Evolutionary conservation across 345 rosid species (phyloP).

Genomic region (Combretum micranthum): DNA sequence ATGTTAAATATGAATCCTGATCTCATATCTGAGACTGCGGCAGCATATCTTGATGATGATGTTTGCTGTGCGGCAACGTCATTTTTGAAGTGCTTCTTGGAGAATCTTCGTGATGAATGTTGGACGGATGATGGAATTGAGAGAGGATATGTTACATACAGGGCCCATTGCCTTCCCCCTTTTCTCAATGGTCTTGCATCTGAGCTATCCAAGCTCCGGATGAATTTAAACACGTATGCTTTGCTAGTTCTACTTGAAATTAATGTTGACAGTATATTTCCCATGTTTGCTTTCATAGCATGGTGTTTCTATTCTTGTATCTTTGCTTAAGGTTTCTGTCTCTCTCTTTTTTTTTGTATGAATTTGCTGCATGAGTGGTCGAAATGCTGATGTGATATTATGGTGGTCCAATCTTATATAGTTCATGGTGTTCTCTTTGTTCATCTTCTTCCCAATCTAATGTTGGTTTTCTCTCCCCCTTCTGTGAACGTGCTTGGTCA

Average conservation of each 20-base stretch:
- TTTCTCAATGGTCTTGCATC: constrained; percentile 77
- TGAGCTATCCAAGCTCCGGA: constrained; percentile 83
- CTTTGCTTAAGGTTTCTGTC: constrained; percentile 83
- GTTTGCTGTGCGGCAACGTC: constrained; percentile 89
- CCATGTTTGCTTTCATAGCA: constrained; percentile 75
- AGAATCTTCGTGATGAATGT: constrained; percentile 71
- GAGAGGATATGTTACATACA: constrained; percentile 56
- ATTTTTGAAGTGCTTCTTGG: constrained; percentile 85
- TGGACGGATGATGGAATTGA: constrained; percentile 79
- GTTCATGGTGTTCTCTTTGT: no score
- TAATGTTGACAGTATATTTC: constrained; percentile 83
- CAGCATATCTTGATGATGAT: constrained; percentile 77
- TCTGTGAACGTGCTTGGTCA: no score
- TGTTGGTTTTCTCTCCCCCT: no score
- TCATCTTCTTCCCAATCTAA: no score
- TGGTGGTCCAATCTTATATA: no score
- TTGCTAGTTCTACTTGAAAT: constrained; percentile 73
- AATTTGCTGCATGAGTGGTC: no score
- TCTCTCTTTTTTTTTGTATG: no score
- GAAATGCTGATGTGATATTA: no score
- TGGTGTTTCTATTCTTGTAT: constrained; percentile 68
- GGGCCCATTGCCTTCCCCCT: constrained; percentile 68
- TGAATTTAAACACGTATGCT: constrained; percentile 85
- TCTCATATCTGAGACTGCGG: constrained; percentile 56
- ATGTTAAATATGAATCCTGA: constrained; percentile 59